phyloP scores from a whole-genome alignment of 805 yeast species.

The Schwanniomyces polymorphus region DNA sequence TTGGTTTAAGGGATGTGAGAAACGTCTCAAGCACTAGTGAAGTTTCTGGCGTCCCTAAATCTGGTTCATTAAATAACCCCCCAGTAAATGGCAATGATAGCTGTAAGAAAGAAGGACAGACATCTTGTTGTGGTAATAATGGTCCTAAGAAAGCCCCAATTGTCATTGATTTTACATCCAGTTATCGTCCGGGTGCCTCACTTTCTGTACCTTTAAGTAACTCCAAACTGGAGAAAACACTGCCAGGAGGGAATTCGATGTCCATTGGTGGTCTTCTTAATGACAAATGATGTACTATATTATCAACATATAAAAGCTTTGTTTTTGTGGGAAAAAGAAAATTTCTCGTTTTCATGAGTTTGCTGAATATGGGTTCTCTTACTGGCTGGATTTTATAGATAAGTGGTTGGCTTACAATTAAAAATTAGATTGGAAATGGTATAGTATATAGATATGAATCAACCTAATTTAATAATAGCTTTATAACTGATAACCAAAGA shows the following conservation, averaged over 20 bases:
- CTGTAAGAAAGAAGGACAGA: not conserved
- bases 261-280: conserved; percentile 44
- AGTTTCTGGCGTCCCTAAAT: not conserved
- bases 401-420: not conserved
- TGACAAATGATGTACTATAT: conserved; percentile 7
- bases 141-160: conserved; percentile 12
- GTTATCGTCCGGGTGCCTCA: conserved; percentile 7
- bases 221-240: not conserved
- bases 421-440: not conserved
- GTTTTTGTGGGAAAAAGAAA: too few relatives aligned
- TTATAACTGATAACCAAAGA: too few relatives aligned
- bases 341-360: too few relatives aligned
- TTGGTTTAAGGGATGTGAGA: not conserved
- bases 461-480: too few relatives aligned
- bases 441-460: not conserved
- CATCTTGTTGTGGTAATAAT: not conserved
- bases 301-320: too few relatives aligned
- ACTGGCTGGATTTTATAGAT: too few relatives aligned
- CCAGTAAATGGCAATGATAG: not conserved
- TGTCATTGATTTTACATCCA: conserved; percentile 27
- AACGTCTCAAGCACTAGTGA: not conserved
- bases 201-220: not conserved
- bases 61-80: not conserved
- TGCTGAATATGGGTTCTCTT: too few relatives aligned
- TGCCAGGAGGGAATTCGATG: conserved; percentile 10